A percentile compares a stretch with the other conserved stretches of the same genome.
phyloP scores from a whole-genome alignment of 805 yeast genomes.

The Debaryomyces castellii region DNA sequence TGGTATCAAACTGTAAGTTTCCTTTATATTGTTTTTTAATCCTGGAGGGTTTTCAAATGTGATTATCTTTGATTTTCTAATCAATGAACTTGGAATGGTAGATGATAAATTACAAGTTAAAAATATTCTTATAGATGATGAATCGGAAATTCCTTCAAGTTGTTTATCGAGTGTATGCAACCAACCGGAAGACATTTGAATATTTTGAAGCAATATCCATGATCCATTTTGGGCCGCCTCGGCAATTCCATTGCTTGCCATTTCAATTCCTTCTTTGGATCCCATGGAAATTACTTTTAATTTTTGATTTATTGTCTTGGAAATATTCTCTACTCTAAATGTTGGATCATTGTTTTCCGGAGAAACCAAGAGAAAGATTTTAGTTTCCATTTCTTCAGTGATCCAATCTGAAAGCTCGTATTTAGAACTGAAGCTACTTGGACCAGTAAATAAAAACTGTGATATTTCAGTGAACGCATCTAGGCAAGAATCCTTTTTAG shows the following conservation, averaged over 20 bases:
- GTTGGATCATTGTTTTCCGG: constrained; percentile 70
- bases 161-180: constrained; percentile 51
- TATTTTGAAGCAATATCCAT: constrained; percentile 81
- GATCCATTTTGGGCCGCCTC: constrained; percentile 46
- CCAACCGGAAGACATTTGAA: constrained; percentile 73
- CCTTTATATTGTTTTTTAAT: constrained; percentile 46
- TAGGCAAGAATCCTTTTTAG: constrained; percentile 10
- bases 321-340: constrained; percentile 46
- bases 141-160: constrained; percentile 27
- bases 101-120: constrained; percentile 59
- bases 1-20: constrained; percentile 27
- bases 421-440: constrained; percentile 27
- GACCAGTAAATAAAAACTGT: constrained; percentile 24
- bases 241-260: constrained; percentile 55
- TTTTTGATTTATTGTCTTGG: constrained; percentile 24
- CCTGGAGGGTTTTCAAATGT: constrained; percentile 66
- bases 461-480: constrained; percentile 16
- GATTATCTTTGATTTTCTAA: constrained; percentile 54
- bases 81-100: constrained; percentile 53
- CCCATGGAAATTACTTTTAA: constrained; percentile 67
- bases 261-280: constrained; percentile 58
- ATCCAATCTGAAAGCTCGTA: constrained; percentile 33
- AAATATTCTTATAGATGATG: constrained; percentile 52
- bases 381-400: constrained; percentile 10
- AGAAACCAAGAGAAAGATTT: constrained; percentile 50